Evolutionary conservation across 345 rosid species (phyloP).

Genomic region (Hypericum perforatum): DNA sequence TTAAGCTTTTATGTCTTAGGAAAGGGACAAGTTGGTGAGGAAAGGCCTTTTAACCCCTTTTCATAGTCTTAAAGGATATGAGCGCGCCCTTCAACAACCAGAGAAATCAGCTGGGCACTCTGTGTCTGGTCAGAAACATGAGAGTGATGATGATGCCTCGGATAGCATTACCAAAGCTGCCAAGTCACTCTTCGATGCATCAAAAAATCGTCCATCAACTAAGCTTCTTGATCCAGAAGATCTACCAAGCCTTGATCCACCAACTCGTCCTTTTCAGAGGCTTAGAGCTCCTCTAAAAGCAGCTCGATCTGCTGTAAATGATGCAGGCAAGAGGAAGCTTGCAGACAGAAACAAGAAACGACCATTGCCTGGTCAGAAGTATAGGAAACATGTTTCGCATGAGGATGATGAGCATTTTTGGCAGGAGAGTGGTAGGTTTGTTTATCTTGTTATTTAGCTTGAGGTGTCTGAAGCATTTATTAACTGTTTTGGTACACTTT

Average conservation of each 20-base stretch:
- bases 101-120: slow-evolving; percentile 31
- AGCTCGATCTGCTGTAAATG: slow-evolving; percentile 36
- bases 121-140: slow-evolving; percentile 33
- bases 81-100: slow-evolving; percentile 68
- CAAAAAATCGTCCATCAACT: slow-evolving; percentile 76
- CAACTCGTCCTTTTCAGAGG: slow-evolving; percentile 68
- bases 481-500: too few relatives aligned
- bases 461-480: not conserved
- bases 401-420: slow-evolving; percentile 37
- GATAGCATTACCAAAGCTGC: slow-evolving; percentile 51
- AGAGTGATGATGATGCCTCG: slow-evolving; percentile 34
- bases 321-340: slow-evolving; percentile 31
- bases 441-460: slow-evolving; percentile 10
- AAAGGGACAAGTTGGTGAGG: slow-evolving; percentile 92
- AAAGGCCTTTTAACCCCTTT: slow-evolving; percentile 95
- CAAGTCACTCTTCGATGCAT: slow-evolving; percentile 50
- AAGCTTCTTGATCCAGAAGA: slow-evolving; percentile 65
- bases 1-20: slow-evolving; percentile 37
- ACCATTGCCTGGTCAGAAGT: slow-evolving; percentile 81
- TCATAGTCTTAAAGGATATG: slow-evolving; percentile 87
- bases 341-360: slow-evolving; percentile 45
- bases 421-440: slow-evolving; percentile 44
- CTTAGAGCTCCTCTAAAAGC: slow-evolving; percentile 41
- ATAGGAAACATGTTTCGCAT: slow-evolving; percentile 54
- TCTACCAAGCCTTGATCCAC: slow-evolving; percentile 77